These are phyloP conservation scores for Candida coleopterorum DNA, from an alignment of 805 yeast species.

Conservation along the genomic window DNA sequence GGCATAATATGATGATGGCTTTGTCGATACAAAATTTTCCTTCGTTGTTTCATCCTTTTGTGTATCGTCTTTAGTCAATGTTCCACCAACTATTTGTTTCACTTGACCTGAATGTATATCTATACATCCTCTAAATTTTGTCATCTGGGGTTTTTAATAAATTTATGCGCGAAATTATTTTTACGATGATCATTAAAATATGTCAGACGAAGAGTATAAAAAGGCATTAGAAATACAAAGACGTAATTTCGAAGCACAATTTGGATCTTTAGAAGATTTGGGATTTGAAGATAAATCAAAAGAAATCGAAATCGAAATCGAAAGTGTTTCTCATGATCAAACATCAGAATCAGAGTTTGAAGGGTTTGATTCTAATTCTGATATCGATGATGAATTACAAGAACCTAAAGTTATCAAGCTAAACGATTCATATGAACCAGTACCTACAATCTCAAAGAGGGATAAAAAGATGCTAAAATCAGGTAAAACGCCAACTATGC, in stretches of 20 bases:
- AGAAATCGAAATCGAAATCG: constrained; percentile 15
- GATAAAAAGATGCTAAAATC: constrained; percentile 51
- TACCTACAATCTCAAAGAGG: constrained; percentile 32
- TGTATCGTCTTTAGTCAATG: constrained; percentile 51
- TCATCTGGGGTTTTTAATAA: constrained; percentile 45
- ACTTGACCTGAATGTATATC: constrained; percentile 94
- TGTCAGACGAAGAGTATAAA: constrained; percentile 22
- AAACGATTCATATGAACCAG: constrained; percentile 14
- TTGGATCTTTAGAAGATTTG: constrained; percentile 53
- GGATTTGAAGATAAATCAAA: constrained; percentile 27
- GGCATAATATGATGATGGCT: constrained; percentile 75
- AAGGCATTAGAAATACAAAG: constrained; percentile 49
- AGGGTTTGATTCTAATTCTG: constrained; percentile 12
- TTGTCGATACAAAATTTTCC: constrained; percentile 70
- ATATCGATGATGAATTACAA: no score
- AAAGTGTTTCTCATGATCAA: constrained; percentile 20
- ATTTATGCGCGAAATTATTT: constrained; percentile 2
- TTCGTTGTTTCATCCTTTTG: constrained; percentile 19
- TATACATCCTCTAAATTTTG: constrained; percentile 87
- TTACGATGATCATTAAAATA: constrained; percentile 4
- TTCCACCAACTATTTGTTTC: constrained; percentile 95
- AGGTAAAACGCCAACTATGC: constrained; percentile 56
- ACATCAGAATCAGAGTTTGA: constrained; percentile 11
- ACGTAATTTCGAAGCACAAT: constrained; percentile 57
- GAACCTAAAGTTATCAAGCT: constrained; percentile 47